Percentiles rank a stretch among this genome's conserved stretches.
phyloP scores from a whole-genome alignment of 495 filamentous ascomycete genomes.

The Talaromyces liani region DNA sequence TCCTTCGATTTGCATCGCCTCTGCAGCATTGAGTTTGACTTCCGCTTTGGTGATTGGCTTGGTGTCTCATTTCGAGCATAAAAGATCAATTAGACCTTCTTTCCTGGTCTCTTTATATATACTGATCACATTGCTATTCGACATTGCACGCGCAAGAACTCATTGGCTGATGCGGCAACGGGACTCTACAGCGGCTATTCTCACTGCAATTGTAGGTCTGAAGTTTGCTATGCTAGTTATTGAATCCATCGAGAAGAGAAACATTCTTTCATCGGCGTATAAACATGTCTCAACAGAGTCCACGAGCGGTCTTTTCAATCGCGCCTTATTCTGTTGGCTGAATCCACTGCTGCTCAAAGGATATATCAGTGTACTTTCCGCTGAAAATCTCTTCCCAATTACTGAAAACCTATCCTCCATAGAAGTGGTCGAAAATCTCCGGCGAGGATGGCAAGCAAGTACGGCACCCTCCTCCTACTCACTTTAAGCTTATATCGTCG shows the following conservation, averaged over 20 bases:
- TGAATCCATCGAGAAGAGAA: background rate
- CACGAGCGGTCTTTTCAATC: slow-evolving; percentile 31
- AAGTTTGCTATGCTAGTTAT: slow-evolving; percentile 1
- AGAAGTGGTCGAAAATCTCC: background rate
- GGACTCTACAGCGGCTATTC: background rate
- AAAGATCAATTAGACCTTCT: background rate
- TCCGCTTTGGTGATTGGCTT: background rate
- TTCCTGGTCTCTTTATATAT: background rate
- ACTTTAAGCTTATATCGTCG: slow-evolving; percentile 1
- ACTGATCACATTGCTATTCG: background rate
- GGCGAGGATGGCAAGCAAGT: slow-evolving; percentile 1
- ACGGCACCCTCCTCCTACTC: slow-evolving; percentile 12
- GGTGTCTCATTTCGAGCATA: slow-evolving; percentile 1
- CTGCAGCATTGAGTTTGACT: slow-evolving; percentile 1
- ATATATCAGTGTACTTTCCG: slow-evolving; percentile 22
- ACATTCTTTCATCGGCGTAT: background rate
- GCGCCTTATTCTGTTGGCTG: slow-evolving; percentile 36
- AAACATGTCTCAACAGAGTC: slow-evolving; percentile 27
- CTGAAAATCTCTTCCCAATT: slow-evolving; percentile 23
- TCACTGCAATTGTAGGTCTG: background rate
- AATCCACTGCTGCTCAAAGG: slow-evolving; percentile 29
- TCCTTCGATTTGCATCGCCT: too few species aligned
- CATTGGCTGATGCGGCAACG: background rate
- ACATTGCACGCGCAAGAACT: background rate
- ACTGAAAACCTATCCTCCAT: slow-evolving; percentile 18